Evolutionary conservation across 1,284 basidiomycete genomes (phyloP).

Genomic region (Taiwanofungus camphoratus): DNA sequence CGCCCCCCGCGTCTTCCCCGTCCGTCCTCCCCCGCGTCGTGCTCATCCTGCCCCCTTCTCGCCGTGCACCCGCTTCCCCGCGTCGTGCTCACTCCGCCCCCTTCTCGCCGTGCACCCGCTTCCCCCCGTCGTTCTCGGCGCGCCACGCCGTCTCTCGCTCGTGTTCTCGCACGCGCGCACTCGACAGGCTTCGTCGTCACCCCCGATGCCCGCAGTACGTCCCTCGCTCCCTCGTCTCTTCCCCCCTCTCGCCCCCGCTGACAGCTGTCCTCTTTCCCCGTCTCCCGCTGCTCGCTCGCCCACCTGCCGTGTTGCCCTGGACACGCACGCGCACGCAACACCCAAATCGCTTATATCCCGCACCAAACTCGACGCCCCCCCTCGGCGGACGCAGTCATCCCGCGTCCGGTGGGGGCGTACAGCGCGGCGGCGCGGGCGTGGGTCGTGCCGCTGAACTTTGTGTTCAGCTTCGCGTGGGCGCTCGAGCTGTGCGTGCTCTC

Average conservation of each 20-base stretch:
- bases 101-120: slow-evolving; percentile 8
- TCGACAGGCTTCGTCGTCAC: slow-evolving; percentile 39
- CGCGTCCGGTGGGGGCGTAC: slow-evolving; percentile 45
- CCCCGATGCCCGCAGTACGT: slow-evolving; percentile 35
- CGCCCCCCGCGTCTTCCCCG: slow-evolving; percentile 12
- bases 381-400: too few relatives aligned
- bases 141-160: neutral
- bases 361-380: too few relatives aligned
- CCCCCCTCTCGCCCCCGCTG: too few relatives aligned
- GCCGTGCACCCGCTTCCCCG: slow-evolving; percentile 9
- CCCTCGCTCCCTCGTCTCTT: slow-evolving; percentile 1
- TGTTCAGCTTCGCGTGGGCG: slow-evolving; percentile 64
- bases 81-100: neutral
- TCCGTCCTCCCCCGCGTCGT: neutral
- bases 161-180: neutral
- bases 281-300: too few relatives aligned
- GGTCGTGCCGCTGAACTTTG: slow-evolving; percentile 61
- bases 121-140: neutral
- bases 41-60: neutral
- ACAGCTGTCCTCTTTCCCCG: slow-evolving; percentile 1
- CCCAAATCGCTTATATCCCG: too few relatives aligned
- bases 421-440: slow-evolving; percentile 35
- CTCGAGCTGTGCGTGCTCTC: slow-evolving; percentile 55
- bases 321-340: too few relatives aligned
- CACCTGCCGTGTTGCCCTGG: too few relatives aligned